A percentile compares a stretch with the other conserved stretches of the same genome.
Conservation (phyloP, 2,329 filamentous ascomycete species). For the Penicillium hesseltinei region DNA sequence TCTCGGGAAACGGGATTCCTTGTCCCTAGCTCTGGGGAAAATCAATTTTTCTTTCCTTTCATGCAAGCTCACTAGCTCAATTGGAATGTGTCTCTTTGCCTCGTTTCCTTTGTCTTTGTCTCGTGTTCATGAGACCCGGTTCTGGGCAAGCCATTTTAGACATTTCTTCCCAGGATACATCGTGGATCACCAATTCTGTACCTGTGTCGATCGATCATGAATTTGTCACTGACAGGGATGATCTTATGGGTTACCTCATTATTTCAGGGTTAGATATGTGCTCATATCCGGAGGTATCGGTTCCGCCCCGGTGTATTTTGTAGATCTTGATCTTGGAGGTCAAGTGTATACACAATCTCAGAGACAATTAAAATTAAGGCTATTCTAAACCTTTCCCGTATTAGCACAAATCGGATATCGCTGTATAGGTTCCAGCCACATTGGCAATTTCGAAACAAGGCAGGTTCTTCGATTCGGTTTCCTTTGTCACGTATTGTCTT, state of each 20-base stretch:
- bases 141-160: conserved; percentile 6
- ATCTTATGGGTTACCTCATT: conserved; percentile 2
- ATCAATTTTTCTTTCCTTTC: not conserved
- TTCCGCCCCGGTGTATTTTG: not conserved
- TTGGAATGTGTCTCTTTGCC: conserved; percentile 2
- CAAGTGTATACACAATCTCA: not conserved
- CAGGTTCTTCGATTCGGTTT: not conserved
- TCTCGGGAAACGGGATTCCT: not conserved
- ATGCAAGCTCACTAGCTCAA: not conserved
- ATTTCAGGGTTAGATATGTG: conserved; percentile 6
- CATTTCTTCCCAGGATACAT: conserved; percentile 6
- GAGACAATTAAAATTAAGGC: not conserved
- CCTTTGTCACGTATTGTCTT: not conserved
- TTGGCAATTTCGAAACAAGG: not conserved
- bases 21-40: not conserved
- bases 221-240: conserved; percentile 24
- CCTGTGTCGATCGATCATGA: conserved; percentile 16
- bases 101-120: conserved; percentile 3
- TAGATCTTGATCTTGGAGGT: not conserved
- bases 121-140: not conserved
- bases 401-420: too few relatives aligned
- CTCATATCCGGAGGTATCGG: not conserved
- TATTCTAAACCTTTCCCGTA: not conserved
- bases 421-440: not conserved
- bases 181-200: conserved; percentile 13